A percentile compares a stretch with the other conserved stretches of the same genome.
phyloP scores from a whole-genome alignment of 2,329 filamentous ascomycete species.

The Hysterium pulicare region DNA sequence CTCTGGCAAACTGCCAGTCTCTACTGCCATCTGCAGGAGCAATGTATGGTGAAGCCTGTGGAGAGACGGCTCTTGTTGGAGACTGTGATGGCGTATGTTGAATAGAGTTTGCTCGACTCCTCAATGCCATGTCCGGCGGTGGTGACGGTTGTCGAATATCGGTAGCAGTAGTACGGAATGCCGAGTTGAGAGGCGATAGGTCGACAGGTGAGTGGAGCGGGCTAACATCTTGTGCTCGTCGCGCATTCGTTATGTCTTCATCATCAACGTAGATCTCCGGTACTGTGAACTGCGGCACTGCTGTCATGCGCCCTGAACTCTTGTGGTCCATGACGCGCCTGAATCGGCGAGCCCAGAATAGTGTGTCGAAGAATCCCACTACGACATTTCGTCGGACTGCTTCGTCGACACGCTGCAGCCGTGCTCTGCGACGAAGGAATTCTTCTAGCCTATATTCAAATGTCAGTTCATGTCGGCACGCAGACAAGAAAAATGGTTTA shows the following conservation, averaged over 20 bases:
- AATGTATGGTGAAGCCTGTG: slow-evolving; percentile 28
- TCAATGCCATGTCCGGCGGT: slow-evolving; percentile 27
- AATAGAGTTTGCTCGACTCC: slow-evolving; percentile 37
- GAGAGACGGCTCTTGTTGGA: slow-evolving; percentile 24
- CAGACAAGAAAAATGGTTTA: too few species aligned
- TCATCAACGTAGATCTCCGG: slow-evolving; percentile 91
- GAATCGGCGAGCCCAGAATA: slow-evolving; percentile 85
- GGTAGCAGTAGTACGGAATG: slow-evolving; percentile 25
- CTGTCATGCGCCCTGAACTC: slow-evolving; percentile 68
- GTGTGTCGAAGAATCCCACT: slow-evolving; percentile 90
- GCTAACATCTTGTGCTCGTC: slow-evolving; percentile 34
- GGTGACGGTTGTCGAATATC: slow-evolving; percentile 23
- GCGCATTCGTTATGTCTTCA: slow-evolving; percentile 53
- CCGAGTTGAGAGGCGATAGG: slow-evolving; percentile 18
- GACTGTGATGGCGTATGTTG: slow-evolving; percentile 36
- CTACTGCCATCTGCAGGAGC: slow-evolving; percentile 19
- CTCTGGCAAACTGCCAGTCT: slow-evolving; percentile 48
- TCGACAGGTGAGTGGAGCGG: slow-evolving; percentile 32
- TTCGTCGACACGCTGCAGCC: slow-evolving; percentile 91
- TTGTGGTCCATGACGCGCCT: slow-evolving; percentile 70
- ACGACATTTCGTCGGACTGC: slow-evolving; percentile 88
- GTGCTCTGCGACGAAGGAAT: slow-evolving; percentile 83
- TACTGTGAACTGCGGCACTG: slow-evolving; percentile 73
- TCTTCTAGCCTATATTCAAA: slow-evolving; percentile 70
- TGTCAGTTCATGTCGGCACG: slow-evolving; percentile 5